Conservation (phyloP, 768 basidiomycete species). For the Hygrophorus pudorinus region DNA sequence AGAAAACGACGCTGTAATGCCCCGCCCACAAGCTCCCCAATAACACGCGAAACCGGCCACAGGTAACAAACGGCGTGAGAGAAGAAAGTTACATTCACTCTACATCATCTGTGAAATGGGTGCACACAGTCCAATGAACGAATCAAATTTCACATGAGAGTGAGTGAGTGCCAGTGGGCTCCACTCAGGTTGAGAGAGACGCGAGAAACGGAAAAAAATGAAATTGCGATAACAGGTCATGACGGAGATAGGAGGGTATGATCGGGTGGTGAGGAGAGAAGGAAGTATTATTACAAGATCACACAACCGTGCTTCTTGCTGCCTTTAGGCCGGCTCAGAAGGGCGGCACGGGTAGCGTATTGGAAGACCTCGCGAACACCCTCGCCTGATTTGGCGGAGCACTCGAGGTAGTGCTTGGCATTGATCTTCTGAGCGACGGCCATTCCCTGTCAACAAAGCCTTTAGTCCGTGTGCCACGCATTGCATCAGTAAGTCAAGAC, state of each 20-base stretch:
- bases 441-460: conserved; percentile 58
- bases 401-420: conserved; percentile 94
- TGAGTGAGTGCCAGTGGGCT: background rate
- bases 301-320: conserved; percentile 27
- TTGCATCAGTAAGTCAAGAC: conserved; percentile 11
- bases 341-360: conserved; percentile 88
- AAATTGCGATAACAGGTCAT: conserved; percentile 2
- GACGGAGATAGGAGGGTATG: background rate
- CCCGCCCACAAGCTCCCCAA: too few species aligned
- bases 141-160: too few species aligned
- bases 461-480: background rate
- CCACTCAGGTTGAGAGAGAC: background rate
- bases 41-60: too few species aligned
- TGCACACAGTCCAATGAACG: too few species aligned
- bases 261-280: background rate
- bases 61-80: too few species aligned
- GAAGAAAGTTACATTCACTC: too few species aligned
- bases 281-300: conserved; percentile 18
- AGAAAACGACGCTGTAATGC: too few species aligned
- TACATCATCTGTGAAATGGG: too few species aligned
- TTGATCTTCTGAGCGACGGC: conserved; percentile 94
- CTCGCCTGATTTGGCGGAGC: conserved; percentile 92
- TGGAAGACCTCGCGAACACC: conserved; percentile 99
- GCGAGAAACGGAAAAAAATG: background rate
- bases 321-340: conserved; percentile 50